Evolutionary conservation across 805 yeast species (phyloP).

Genomic region (Teunomyces tritomae): DNA sequence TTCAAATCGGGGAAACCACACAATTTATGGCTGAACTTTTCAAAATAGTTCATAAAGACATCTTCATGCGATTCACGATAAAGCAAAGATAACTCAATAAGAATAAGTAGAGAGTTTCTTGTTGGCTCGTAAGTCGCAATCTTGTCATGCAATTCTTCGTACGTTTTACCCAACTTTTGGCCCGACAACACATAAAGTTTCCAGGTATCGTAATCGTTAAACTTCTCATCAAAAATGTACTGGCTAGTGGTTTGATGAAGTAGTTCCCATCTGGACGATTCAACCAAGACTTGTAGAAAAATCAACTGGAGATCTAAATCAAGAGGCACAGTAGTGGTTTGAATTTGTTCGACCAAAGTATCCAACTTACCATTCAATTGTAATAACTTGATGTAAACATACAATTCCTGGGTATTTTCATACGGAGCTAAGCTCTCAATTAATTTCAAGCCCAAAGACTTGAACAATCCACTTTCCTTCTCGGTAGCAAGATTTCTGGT

Average conservation of each 20-base stretch:
- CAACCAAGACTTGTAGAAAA: slow-evolving; percentile 47
- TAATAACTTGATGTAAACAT: slow-evolving; percentile 53
- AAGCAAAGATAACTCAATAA: slow-evolving; percentile 41
- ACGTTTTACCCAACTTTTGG: slow-evolving; percentile 27
- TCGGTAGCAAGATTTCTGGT: slow-evolving; percentile 29
- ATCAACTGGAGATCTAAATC: slow-evolving; percentile 66
- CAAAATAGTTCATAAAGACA: slow-evolving; percentile 42
- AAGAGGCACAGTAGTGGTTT: neutral
- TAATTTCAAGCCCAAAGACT: slow-evolving; percentile 59
- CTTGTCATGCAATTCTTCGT: slow-evolving; percentile 26
- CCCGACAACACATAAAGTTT: slow-evolving; percentile 50
- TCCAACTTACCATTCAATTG: slow-evolving; percentile 11
- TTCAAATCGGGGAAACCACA: slow-evolving; percentile 66
- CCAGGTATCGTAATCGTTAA: slow-evolving; percentile 83
- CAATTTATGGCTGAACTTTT: slow-evolving; percentile 49
- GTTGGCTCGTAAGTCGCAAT: slow-evolving; percentile 35
- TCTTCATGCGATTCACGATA: slow-evolving; percentile 22
- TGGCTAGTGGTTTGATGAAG: slow-evolving; percentile 39
- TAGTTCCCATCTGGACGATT: slow-evolving; percentile 39
- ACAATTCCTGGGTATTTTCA: slow-evolving; percentile 61
- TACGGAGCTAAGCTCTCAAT: slow-evolving; percentile 53
- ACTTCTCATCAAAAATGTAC: slow-evolving; percentile 39
- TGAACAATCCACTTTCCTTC: slow-evolving; percentile 51
- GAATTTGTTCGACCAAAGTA: neutral
- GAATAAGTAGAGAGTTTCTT: slow-evolving; percentile 58